These are phyloP conservation scores for Sugiyamaella xylanicola DNA, from an alignment of 1,139 yeast genomes.

Conservation along the genomic window DNA sequence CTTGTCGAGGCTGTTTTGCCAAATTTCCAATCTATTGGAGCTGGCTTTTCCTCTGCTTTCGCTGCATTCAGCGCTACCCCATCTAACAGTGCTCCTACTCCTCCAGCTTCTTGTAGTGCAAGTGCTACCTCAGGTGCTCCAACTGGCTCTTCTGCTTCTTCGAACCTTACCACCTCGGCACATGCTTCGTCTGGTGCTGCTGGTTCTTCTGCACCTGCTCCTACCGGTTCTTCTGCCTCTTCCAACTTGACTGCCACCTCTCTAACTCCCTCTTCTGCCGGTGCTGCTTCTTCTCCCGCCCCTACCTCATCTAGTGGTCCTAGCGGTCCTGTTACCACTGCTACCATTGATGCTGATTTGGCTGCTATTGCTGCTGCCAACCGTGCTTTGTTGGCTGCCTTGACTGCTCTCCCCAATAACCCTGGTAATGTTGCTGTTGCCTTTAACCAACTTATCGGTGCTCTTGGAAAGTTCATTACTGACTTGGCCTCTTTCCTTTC, in stretches of 20 bases:
- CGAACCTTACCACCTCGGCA: neutral
- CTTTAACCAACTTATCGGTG: neutral
- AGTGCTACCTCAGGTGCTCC: slow-evolving; percentile 5
- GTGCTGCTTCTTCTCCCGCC: slow-evolving; percentile 11
- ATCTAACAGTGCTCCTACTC: slow-evolving; percentile 15
- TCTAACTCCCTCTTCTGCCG: neutral
- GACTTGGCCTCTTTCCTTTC: slow-evolving; percentile 10
- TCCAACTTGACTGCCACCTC: neutral
- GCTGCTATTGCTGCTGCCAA: slow-evolving; percentile 9
- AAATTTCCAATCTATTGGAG: slow-evolving; percentile 21
- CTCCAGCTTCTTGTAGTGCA: slow-evolving; percentile 13
- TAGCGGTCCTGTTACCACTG: slow-evolving; percentile 9
- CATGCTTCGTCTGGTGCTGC: neutral
- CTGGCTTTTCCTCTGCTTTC: slow-evolving; percentile 21
- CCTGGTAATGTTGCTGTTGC: slow-evolving; percentile 14
- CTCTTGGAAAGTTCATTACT: slow-evolving; percentile 13
- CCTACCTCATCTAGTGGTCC: slow-evolving; percentile 13
- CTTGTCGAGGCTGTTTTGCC: slow-evolving; percentile 8
- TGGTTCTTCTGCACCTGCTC: slow-evolving; percentile 11
- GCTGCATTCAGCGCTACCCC: slow-evolving; percentile 14
- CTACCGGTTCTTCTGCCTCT: slow-evolving; percentile 5
- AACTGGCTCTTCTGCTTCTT: slow-evolving; percentile 5
- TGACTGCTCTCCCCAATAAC: slow-evolving; percentile 6
- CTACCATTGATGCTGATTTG: slow-evolving; percentile 9
- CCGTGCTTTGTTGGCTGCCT: slow-evolving; percentile 2